Percentiles rank a stretch among this genome's conserved stretches.
Evolutionary conservation across 169 alveolate genomes (phyloP).

Genomic region (Plasmodium ovale): DNA sequence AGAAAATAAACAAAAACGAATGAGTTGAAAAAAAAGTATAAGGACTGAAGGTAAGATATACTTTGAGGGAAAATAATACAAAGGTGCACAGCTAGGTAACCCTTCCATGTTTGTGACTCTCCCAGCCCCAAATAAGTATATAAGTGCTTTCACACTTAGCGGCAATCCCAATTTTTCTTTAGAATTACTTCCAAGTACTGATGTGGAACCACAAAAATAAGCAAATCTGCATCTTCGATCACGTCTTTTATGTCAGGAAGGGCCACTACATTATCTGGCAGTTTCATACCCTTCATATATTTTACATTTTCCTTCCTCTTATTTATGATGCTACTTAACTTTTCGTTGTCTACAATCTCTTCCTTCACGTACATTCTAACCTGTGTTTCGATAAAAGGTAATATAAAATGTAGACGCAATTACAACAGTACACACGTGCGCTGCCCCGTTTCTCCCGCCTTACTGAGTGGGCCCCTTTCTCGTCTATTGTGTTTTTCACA

Average conservation of each 20-base stretch:
- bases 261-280: slow-evolving; percentile 91
- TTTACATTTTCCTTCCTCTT: slow-evolving; percentile 90
- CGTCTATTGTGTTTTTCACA: not conserved
- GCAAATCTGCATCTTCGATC: slow-evolving; percentile 88
- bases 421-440: not conserved
- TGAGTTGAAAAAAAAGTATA: not conserved
- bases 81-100: no score
- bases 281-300: slow-evolving; percentile 90
- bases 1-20: slow-evolving; percentile 7
- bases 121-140: no score
- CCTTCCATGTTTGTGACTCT: no score
- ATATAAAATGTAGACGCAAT: no score
- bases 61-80: not conserved
- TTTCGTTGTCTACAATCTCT: slow-evolving; percentile 88
- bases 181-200: slow-evolving; percentile 86
- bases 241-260: slow-evolving; percentile 89
- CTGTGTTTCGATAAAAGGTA: slow-evolving; percentile 65
- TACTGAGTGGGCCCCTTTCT: no score
- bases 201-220: slow-evolving; percentile 92
- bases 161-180: no score
- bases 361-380: slow-evolving; percentile 92
- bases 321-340: slow-evolving; percentile 90
- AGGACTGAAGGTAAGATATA: not conserved
- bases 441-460: not conserved
- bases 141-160: no score